Conservation (phyloP, 108 stramenopile genomes). For the Nannochloropsis oceanica region DNA sequence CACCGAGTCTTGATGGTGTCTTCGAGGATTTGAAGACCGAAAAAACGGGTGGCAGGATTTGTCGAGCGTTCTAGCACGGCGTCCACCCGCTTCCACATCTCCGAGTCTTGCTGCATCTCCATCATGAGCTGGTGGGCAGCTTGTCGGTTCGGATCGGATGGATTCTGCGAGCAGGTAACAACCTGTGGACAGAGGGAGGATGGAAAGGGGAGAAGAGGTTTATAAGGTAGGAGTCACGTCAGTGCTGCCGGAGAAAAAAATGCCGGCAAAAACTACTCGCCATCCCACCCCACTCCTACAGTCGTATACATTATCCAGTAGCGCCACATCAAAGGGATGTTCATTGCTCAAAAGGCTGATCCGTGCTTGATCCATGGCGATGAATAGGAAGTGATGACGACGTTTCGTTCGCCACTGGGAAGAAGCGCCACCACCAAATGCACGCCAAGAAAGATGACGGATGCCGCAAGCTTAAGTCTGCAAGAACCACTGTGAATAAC, state of each 20-base stretch:
- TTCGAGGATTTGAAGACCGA: conserved; percentile 39
- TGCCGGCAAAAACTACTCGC: too few species aligned
- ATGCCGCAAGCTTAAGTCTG: too few species aligned
- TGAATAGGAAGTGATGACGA: not conserved
- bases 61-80: conserved; percentile 37
- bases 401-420: too few species aligned
- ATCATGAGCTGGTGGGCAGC: conserved; percentile 34
- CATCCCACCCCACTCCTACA: not conserved
- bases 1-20: conserved; percentile 42
- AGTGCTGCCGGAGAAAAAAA: not conserved
- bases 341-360: conserved; percentile 42
- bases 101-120: conserved; percentile 36
- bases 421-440: too few species aligned
- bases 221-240: not conserved
- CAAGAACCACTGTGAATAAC: too few species aligned
- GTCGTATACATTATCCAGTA: conserved; percentile 45
- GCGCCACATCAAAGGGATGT: conserved; percentile 41
- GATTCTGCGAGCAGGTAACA: not conserved
- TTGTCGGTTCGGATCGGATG: not conserved
- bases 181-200: not conserved
- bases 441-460: too few species aligned
- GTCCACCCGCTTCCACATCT: conserved; percentile 39
- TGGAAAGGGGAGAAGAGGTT: not conserved
- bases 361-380: conserved; percentile 38
- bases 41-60: conserved; percentile 33